A percentile compares a stretch with the other conserved stretches of the same genome.
These are phyloP conservation scores for Hypomontagnella submonticulosa DNA, from an alignment of 495 filamentous ascomycete species.

Conservation along the genomic window DNA sequence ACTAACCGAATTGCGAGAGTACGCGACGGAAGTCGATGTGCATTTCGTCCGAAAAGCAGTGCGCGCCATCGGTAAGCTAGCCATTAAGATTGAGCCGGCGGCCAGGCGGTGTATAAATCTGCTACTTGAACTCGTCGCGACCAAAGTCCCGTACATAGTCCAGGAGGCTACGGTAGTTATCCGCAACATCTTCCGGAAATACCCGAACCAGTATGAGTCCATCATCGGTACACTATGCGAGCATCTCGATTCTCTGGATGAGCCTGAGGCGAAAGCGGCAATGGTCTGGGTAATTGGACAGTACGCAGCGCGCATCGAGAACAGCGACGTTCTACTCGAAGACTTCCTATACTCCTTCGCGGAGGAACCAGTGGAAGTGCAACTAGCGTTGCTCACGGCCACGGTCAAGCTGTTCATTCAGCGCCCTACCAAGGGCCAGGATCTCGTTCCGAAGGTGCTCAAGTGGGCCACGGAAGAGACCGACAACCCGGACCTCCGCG, in stretches of 20 bases:
- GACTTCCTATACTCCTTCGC: constrained; percentile 94
- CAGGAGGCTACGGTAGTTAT: constrained; percentile 99
- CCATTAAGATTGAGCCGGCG: constrained; percentile 98
- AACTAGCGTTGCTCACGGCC: constrained; percentile 92
- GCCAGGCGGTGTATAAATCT: constrained; percentile 91
- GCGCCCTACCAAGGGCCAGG: constrained; percentile 91
- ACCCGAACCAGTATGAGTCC: constrained; percentile 97
- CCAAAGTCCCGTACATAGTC: constrained; percentile 99
- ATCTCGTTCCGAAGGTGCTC: constrained; percentile 92
- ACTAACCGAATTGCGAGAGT: constrained; percentile 93
- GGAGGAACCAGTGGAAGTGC: constrained; percentile 94
- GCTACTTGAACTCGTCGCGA: constrained; percentile 90
- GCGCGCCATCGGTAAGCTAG: constrained; percentile 95
- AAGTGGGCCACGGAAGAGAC: constrained; percentile 99
- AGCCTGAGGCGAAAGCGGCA: constrained; percentile 99
- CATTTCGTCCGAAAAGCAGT: constrained; percentile 99
- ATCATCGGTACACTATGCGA: constrained; percentile 96
- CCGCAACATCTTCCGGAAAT: constrained; percentile 98
- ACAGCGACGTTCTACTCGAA: constrained; percentile 90
- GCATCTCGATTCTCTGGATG: constrained; percentile 95
- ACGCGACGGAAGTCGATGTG: constrained; percentile 98
- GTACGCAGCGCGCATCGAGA: constrained; percentile 96
- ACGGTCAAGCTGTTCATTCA: constrained; percentile 99
- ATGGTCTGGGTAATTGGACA: constrained; percentile 99
- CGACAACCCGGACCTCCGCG: constrained; percentile 95